A percentile compares a stretch with the other conserved stretches of the same genome.
These are phyloP conservation scores for Symbiodinium natans DNA, from an alignment of 73 alveolate genomes.

Conservation along the genomic window DNA sequence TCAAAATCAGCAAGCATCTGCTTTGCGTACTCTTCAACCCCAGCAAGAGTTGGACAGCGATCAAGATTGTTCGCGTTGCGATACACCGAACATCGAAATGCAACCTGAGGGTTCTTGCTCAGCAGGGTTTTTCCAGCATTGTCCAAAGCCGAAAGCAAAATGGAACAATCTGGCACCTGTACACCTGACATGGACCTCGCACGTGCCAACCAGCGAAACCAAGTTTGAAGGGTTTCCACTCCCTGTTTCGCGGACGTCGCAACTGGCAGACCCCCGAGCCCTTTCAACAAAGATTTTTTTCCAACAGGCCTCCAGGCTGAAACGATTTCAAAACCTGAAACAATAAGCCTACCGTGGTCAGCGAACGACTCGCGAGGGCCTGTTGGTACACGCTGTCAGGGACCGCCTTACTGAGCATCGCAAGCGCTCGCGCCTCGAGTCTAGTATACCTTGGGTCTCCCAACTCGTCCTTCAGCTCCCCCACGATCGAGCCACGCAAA, in stretches of 20 bases:
- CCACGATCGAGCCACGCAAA: background rate
- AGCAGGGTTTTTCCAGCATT: background rate
- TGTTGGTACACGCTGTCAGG: background rate
- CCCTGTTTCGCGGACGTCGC: background rate
- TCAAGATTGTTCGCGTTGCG: background rate
- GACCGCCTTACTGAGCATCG: background rate
- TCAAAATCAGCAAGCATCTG: background rate
- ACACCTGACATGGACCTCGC: background rate
- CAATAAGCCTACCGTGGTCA: background rate
- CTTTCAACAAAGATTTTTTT: background rate
- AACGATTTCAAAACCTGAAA: background rate
- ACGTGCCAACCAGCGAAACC: background rate
- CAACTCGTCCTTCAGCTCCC: background rate
- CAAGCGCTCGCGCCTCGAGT: background rate
- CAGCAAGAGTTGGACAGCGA: background rate
- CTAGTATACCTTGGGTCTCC: background rate
- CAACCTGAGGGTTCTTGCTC: background rate
- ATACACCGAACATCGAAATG: background rate
- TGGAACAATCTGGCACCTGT: background rate
- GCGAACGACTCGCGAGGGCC: background rate
- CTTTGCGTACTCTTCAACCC: background rate
- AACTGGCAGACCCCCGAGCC: background rate
- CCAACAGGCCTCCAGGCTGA: background rate
- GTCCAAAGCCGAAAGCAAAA: background rate
- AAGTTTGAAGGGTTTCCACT: background rate